These are phyloP conservation scores for Plasmodium adleri DNA, from an alignment of 169 alveolate genomes.

Conservation along the genomic window DNA sequence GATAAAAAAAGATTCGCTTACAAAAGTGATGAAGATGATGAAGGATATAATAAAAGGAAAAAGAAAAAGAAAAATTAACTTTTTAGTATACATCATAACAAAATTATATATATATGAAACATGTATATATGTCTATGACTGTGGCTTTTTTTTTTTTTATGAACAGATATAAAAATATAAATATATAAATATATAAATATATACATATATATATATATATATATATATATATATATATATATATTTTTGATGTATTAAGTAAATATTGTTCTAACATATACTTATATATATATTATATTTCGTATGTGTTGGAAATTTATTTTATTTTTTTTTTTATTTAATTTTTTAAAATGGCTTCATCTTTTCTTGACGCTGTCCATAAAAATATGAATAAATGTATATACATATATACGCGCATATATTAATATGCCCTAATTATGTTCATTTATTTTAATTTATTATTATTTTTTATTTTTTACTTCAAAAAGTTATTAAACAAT, in stretches of 20 bases:
- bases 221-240: neutral
- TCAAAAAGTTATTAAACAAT: neutral
- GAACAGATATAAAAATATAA: neutral
- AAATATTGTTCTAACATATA: neutral
- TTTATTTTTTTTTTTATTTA: neutral
- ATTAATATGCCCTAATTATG: neutral
- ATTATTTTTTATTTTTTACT: slow-evolving; percentile 37
- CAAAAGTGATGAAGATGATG: slow-evolving; percentile 74
- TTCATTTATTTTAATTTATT: neutral
- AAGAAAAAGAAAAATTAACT: slow-evolving; percentile 47
- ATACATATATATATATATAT: neutral
- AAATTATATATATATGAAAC: neutral
- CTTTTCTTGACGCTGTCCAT: neutral
- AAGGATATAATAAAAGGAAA: slow-evolving; percentile 71
- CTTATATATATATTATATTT: too few species aligned
- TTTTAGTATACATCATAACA: neutral
- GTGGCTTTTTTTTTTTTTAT: slow-evolving; percentile 13
- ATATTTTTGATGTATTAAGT: neutral
- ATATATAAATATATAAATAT: neutral
- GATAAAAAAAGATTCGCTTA: slow-evolving; percentile 71
- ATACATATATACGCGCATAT: neutral
- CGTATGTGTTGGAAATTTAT: neutral
- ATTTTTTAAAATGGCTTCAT: neutral
- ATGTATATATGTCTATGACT: neutral
- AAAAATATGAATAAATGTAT: neutral